Base-by-base conservation (phyloP, 2,329 filamentous ascomycete genomes). In the Pyricularia sp. region DNA sequence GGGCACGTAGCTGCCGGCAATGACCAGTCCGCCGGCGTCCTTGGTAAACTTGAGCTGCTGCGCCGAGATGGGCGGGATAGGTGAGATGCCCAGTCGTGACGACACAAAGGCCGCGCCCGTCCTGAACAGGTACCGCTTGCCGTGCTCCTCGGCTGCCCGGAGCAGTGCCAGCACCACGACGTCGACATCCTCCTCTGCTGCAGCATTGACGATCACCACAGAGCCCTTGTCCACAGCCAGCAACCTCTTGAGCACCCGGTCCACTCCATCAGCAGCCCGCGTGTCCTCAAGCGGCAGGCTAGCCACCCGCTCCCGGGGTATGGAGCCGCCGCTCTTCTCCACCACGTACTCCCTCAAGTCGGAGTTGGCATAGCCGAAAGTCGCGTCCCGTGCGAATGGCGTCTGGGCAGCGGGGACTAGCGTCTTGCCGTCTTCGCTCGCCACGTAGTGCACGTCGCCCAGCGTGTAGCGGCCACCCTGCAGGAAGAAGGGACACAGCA, bases 401-500 rank as follows among this genome's bases (percentile, higher is more conserved):
- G 85, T 88, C 36, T 81, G 77, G 0, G 80, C 82, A 0, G 85
- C 84, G 0, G 86, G 84, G 0, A 86, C 80, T 2, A 86, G 72
- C 0, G 72, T 73, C 0, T 82, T 81, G 0, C 81, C 81, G 64
- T 87, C 85, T 2, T 68, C 66, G n/a, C 50, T 61, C 0, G 81
- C 80, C 9, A 88, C 85, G 69, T 88, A 88, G 73, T 88, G 85
- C 0, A 87, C 80, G 72, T 88, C 83, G 31, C 83, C 73, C 17
- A 88, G 85, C 0, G 86, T 88, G 63, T 84, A 84, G 2, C 86
- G 74, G 0, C 86, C 86, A 6, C 86, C 86, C 71, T 88, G 85
- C 3, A 83, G 77, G 73, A 88, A 88, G 74, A 88, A 88, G 0
- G 86, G 86, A 0, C 84, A 84, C 0, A 88, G 76, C 1, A 88